phyloP scores from a whole-genome alignment of 169 alveolate genomes.

The Cryptosporidium felis region DNA sequence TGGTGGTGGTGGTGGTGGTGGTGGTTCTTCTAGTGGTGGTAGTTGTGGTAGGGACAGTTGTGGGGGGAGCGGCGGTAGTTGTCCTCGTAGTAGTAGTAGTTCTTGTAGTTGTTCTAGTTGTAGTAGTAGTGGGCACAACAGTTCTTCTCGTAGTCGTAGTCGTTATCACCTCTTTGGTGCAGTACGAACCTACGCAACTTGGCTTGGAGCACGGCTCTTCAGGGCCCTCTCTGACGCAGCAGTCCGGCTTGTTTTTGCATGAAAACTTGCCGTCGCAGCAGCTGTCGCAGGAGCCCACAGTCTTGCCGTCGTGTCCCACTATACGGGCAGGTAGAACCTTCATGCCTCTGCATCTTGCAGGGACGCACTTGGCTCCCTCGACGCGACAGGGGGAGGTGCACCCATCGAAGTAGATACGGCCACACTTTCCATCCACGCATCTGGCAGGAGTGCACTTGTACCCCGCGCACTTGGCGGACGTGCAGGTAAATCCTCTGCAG shows the following conservation, averaged over 20 bases:
- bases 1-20: too few relatives aligned
- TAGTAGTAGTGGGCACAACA: not conserved
- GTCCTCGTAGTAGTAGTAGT: constrained; percentile 18
- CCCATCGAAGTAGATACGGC: not conserved
- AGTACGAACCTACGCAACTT: not conserved
- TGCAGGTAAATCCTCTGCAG: constrained; percentile 4
- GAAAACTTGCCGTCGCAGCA: not conserved
- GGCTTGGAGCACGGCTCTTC: not conserved
- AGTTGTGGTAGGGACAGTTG: not conserved
- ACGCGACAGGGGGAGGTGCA: not conserved
- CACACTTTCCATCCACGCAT: constrained; percentile 48
- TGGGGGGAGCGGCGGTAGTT: constrained; percentile 6
- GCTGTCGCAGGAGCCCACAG: constrained; percentile 37
- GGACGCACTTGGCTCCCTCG: constrained; percentile 17
- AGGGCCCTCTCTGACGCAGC: not conserved
- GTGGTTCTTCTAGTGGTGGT: constrained; percentile 6
- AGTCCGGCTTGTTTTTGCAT: too few relatives aligned
- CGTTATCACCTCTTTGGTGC: not conserved
- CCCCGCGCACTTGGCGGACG: constrained; percentile 41
- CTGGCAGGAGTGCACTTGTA: constrained; percentile 19
- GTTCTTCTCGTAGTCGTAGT: not conserved
- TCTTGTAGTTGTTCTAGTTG: not conserved
- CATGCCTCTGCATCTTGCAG: constrained; percentile 51
- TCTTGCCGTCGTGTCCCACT: constrained; percentile 33
- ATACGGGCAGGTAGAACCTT: constrained; percentile 41